Base-by-base conservation (phyloP, 2,329 filamentous ascomycete species). In the Colletotrichum destructivum region DNA sequence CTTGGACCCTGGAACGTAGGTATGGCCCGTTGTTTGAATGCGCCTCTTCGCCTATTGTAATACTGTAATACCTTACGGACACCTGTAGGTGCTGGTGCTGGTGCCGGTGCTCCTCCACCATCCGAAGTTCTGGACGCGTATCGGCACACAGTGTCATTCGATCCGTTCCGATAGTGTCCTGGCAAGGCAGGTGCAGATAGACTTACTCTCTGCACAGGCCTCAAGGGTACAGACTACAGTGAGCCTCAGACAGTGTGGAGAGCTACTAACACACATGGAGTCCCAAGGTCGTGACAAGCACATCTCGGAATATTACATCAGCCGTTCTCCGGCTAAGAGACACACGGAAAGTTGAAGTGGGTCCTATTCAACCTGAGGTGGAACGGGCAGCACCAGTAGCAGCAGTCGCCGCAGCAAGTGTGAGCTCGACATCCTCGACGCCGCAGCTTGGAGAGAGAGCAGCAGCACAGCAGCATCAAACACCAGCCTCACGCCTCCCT, bases 371-470 rank as follows among this genome's bases (percentile, higher is more conserved):
- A 23, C 44, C 59, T 49, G 12, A 42, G 8, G 55, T 59, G 61
- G 49, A 54, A 63, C 61, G 38, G 54, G 61, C 49, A 42, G 31
- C 46, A 51, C 44, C 23, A 42, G 60, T 21, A 63, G 35, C 16
- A 63, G 49, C 12, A 52, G 47, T 23, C 35, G 35, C 35, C 35
- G 35, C 35, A 38, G 8, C 35, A 38, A 63, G 35, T 44, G 47
- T 54, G 47, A 54, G 61, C 51, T 64, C 69, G 69, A 71, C 65
- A 54, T 63, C 47, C 26, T 60, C 65, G 65, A 59, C 69, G 59
- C 44, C 60, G 60, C 31, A 61, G 65, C 67, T 71, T 69, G 52
- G 59, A 63, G 66, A 69, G 56, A 69, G 65, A 71, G 51, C 55
- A 67, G 51, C 51, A 54, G 26, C 51, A 38, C 35, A 54, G 51